Evolutionary conservation across 2,329 filamentous ascomycete species (phyloP).

Genomic region (Huntiella bhutanensis): DNA sequence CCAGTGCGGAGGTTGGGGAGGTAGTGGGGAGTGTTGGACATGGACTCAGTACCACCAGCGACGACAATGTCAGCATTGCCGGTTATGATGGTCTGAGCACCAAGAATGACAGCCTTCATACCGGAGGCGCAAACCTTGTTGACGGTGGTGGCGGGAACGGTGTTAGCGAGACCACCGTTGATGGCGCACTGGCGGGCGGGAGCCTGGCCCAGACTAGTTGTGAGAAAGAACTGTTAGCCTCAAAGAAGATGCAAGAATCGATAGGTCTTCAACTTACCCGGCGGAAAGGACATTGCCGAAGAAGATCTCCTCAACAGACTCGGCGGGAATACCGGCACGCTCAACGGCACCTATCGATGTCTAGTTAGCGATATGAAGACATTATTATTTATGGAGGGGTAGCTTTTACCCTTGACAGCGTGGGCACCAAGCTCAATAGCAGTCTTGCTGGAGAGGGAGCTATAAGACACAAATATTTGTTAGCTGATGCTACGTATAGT

Average conservation of each 20-base stretch:
- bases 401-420: constrained; percentile 66
- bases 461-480: constrained; percentile 19
- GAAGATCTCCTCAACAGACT: constrained; percentile 89
- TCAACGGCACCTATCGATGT: constrained; percentile 48
- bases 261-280: constrained; percentile 39
- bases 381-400: constrained; percentile 1
- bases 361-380: constrained; percentile 10
- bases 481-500: background rate
- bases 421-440: constrained; percentile 75
- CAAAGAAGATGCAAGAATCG: constrained; percentile 4
- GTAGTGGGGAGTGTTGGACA: constrained; percentile 97
- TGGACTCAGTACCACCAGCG: constrained; percentile 89
- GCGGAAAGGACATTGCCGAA: constrained; percentile 96
- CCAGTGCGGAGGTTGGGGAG: constrained; percentile 71
- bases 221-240: background rate
- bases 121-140: constrained; percentile 98
- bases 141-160: constrained; percentile 72
- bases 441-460: constrained; percentile 71
- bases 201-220: constrained; percentile 69
- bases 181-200: constrained; percentile 89
- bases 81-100: constrained; percentile 92
- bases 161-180: constrained; percentile 63
- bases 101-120: constrained; percentile 85
- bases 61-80: constrained; percentile 86
- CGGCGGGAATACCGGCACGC: constrained; percentile 68